These are phyloP conservation scores for Penicillium sp. DNA, from an alignment of 2,329 filamentous ascomycete species.

Conservation along the genomic window DNA sequence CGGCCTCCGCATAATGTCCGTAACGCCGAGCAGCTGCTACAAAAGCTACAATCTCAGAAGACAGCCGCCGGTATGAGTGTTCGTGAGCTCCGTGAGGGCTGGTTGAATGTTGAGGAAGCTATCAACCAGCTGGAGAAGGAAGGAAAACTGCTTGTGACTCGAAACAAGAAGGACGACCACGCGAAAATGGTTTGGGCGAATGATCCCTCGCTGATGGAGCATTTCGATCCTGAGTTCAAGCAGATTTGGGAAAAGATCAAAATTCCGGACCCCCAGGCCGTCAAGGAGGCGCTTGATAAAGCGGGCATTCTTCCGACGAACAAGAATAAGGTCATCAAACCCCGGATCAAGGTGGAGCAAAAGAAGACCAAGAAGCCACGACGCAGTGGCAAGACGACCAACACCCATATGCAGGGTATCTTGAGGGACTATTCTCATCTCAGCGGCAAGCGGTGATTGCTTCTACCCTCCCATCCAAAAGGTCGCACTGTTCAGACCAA, in stretches of 20 bases:
- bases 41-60: conserved; percentile 76
- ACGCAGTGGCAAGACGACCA: conserved; percentile 77
- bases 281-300: conserved; percentile 73
- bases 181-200: conserved; percentile 87
- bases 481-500: neutral
- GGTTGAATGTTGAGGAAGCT: conserved; percentile 78
- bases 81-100: conserved; percentile 93
- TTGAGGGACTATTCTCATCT: conserved; percentile 70
- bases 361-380: conserved; percentile 77
- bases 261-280: conserved; percentile 73
- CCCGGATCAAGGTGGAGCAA: conserved; percentile 57
- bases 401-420: conserved; percentile 81
- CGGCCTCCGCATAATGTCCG: conserved; percentile 81
- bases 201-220: conserved; percentile 73
- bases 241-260: conserved; percentile 79
- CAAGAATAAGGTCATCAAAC: conserved; percentile 70
- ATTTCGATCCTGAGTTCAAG: conserved; percentile 80
- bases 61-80: conserved; percentile 80
- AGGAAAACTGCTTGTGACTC: conserved; percentile 79
- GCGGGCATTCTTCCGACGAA: conserved; percentile 83
- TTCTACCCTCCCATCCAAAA: neutral
- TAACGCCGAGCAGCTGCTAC: conserved; percentile 73
- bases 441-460: conserved; percentile 35
- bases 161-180: conserved; percentile 89
- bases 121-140: conserved; percentile 76